These are phyloP conservation scores for Skeletonema grethae DNA, from an alignment of 108 stramenopile genomes.

Conservation along the genomic window DNA sequence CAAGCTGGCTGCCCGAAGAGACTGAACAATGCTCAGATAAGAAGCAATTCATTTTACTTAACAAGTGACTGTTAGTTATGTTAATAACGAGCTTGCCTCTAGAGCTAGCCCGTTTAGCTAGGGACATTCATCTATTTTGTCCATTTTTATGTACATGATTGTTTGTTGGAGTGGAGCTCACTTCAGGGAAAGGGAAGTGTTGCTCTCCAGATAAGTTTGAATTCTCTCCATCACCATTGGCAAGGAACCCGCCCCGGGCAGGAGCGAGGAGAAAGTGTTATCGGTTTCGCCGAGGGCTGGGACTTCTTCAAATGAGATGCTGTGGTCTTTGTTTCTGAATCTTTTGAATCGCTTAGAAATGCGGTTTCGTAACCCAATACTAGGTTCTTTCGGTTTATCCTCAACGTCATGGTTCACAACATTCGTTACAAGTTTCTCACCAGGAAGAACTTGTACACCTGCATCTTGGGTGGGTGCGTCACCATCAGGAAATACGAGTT, in stretches of 20 bases:
- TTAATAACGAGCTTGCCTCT: neutral
- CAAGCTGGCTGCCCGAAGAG: no score
- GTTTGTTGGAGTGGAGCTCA: neutral
- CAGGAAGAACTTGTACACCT: neutral
- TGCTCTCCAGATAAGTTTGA: conserved; percentile 26
- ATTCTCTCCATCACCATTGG: conserved; percentile 39
- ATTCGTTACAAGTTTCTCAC: neutral
- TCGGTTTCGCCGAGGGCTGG: neutral
- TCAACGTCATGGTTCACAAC: neutral
- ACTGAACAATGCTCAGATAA: no score
- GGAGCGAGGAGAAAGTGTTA: conserved; percentile 9
- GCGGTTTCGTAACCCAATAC: neutral
- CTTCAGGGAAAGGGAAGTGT: conserved; percentile 1
- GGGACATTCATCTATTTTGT: neutral
- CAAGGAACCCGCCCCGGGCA: conserved; percentile 36
- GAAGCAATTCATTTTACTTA: neutral
- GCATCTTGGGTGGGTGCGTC: conserved; percentile 7
- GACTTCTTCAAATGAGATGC: neutral
- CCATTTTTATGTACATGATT: neutral
- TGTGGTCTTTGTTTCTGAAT: neutral
- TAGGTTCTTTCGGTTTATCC: neutral
- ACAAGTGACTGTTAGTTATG: neutral
- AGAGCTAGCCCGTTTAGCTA: no score
- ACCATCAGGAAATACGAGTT: conserved; percentile 35
- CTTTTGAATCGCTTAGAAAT: neutral